These are phyloP conservation scores for Boletales sp. DNA, from an alignment of 768 basidiomycete genomes.

Conservation along the genomic window DNA sequence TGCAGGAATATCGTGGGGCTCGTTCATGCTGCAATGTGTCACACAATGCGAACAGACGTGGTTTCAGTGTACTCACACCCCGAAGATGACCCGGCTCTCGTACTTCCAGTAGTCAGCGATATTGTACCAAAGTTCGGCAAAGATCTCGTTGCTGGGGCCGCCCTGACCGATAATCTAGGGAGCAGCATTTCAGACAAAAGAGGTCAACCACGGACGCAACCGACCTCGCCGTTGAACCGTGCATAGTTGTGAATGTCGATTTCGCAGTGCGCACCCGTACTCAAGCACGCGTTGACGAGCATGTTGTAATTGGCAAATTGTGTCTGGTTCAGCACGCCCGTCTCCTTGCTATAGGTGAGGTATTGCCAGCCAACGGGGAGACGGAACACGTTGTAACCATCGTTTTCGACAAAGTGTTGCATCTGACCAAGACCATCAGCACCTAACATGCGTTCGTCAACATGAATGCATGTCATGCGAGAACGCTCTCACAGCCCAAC, in stretches of 20 bases:
- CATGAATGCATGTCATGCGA: neutral
- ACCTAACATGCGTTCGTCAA: slow-evolving; percentile 3
- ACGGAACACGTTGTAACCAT: slow-evolving; percentile 56
- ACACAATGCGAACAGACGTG: neutral
- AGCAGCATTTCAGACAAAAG: neutral
- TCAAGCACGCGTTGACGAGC: slow-evolving; percentile 37
- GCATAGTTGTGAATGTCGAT: slow-evolving; percentile 64
- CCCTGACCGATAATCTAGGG: slow-evolving; percentile 57
- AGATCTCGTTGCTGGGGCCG: slow-evolving; percentile 51
- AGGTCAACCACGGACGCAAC: neutral
- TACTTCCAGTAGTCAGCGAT: slow-evolving; percentile 49
- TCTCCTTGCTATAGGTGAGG: slow-evolving; percentile 37
- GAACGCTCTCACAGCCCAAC: slow-evolving; percentile 34
- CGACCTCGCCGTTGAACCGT: slow-evolving; percentile 45
- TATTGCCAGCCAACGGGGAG: slow-evolving; percentile 62
- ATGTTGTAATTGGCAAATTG: slow-evolving; percentile 53
- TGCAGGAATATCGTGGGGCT: slow-evolving; percentile 54
- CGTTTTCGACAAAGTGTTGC: slow-evolving; percentile 53
- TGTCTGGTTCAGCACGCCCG: slow-evolving; percentile 38
- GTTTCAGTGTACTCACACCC: slow-evolving; percentile 35
- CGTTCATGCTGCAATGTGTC: slow-evolving; percentile 47
- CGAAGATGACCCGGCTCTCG: slow-evolving; percentile 43
- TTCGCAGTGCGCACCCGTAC: slow-evolving; percentile 48
- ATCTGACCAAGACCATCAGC: slow-evolving; percentile 44
- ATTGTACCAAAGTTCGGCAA: slow-evolving; percentile 50